These are phyloP conservation scores for Harringtonia lauricola DNA, from an alignment of 2,329 filamentous ascomycete species.

Conservation along the genomic window DNA sequence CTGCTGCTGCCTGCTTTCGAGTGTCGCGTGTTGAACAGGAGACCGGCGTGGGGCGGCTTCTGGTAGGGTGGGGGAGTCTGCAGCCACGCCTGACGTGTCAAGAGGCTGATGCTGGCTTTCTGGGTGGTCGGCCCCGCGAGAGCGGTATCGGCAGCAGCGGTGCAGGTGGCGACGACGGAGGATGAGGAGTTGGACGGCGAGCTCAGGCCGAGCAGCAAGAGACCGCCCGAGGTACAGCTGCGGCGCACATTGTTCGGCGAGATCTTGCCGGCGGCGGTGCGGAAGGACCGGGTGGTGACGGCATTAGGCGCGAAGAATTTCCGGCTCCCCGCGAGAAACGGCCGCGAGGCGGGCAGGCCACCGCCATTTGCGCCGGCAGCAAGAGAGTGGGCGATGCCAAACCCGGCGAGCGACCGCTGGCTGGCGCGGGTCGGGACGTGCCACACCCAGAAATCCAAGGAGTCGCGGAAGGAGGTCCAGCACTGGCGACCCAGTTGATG, in stretches of 20 bases:
- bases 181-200: constrained; percentile 26
- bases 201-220: constrained; percentile 37
- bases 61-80: constrained; percentile 14
- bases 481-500: constrained; percentile 23
- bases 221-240: constrained; percentile 42
- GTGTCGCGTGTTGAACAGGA: background rate
- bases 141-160: constrained; percentile 25
- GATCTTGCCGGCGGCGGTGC: constrained; percentile 6
- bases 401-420: background rate
- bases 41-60: background rate
- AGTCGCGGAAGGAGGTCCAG: constrained; percentile 21
- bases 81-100: constrained; percentile 26
- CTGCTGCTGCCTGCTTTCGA: too few relatives aligned
- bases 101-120: constrained; percentile 20
- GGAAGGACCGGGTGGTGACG: background rate
- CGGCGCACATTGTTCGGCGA: constrained; percentile 30
- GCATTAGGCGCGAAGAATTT: background rate
- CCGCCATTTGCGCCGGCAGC: constrained; percentile 1
- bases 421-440: background rate
- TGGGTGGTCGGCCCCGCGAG: constrained; percentile 13
- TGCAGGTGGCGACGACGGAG: constrained; percentile 27
- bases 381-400: constrained; percentile 6
- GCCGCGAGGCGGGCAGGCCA: background rate
- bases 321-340: constrained; percentile 7
- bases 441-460: constrained; percentile 11